Evolutionary conservation across 192 early-diverging fungal genomes (phyloP), one percentile per base, ranked within the genome.

Genomic region (Rhizophagus prolifer): DNA sequence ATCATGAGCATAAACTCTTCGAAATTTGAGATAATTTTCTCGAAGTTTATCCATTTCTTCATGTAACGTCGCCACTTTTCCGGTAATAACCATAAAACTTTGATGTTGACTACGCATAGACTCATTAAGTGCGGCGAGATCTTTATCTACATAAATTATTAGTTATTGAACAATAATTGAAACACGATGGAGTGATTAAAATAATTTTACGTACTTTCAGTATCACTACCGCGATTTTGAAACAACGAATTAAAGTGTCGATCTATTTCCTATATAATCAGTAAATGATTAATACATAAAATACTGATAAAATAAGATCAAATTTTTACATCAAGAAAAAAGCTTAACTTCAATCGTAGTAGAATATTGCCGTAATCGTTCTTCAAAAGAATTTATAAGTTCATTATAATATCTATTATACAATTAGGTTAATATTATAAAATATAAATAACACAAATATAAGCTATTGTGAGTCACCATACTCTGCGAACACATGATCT

Each of bases 91-190:
- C 74, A 76, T 76, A 54, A 76, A 76, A 25, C 60, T 76, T 9
- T 60, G 41, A 36, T 76, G 74, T 65, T 76, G 74, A n/a, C 34
- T 38, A 30, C 74, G 74, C 74, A 76, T 66, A 44, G 74, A 26
- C 34, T 76, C 74, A 26, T 38, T 50, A 21, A 76, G 58, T 31
- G 62, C 63, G 21, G 26, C n/a, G 6, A 63, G 70, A 30, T 54
- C 44, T 58, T 61, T 19, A 34, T 60, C 58, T 58, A 26, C 9
- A 54, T 19, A 54, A 25, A 46, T 47, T 4, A 58, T 34, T 38
- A 28, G 26, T 1, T 1, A 28, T 62, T 58, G n/a, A 74, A 1
- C 13, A 60, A 34, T 16, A 31, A 62, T 31, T 7, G 41, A 50
- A 19, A 63, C 4, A 6, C 19, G 9, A 14, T 14, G 41, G 9